Evolutionary conservation across 345 rosid genomes (phyloP), one percentile per base, ranked within the genome.

Genomic region (Salix purpurea): DNA sequence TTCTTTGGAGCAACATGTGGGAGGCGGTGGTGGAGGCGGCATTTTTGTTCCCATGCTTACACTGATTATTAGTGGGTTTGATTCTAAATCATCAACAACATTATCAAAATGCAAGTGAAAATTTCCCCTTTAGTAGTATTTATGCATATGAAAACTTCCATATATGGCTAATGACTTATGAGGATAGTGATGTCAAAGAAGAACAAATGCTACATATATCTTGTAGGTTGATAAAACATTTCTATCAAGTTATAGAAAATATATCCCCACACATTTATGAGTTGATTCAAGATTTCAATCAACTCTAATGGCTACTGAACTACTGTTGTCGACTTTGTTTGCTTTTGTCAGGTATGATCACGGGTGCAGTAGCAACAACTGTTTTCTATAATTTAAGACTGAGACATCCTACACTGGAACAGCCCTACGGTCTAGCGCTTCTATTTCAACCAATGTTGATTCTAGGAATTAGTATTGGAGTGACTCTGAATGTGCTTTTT

Each of bases 11-110:
- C 90, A 62, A 87, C 90, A 1, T 28, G 87, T 85, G 6, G 90
- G 88, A 54, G 90, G 90, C 12, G 90, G 87, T 28, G 87, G 84
- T 4, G 90, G 88, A 54, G 90, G 90, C 12, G 90, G 87, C 62
- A 50, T 84, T 75, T 87, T 80, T 71, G 85, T 87, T 75, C 90
- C 90, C 61, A 85, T 84, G 90, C 90, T 87, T 26, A 73, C 84
- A 9, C 61, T 85, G 19, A 79, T 85, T 26, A 74, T 85, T n/a
- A 28, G 30, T 28, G 88, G 90, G 3, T 87, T 87, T 36, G 88
- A 87, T 69, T 70, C 87, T 28, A 87, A 87, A 72, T 84, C 90
- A n/a, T 82, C 90, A 10, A 81, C 86, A 2, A 84, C 90, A 23
- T 62, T 87, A 15, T 87, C 88, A 54, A 87, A 87, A 84, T 87